Evolutionary conservation across 2,329 filamentous ascomycete species (phyloP).

Genomic region (Colletotrichum caudatum): DNA sequence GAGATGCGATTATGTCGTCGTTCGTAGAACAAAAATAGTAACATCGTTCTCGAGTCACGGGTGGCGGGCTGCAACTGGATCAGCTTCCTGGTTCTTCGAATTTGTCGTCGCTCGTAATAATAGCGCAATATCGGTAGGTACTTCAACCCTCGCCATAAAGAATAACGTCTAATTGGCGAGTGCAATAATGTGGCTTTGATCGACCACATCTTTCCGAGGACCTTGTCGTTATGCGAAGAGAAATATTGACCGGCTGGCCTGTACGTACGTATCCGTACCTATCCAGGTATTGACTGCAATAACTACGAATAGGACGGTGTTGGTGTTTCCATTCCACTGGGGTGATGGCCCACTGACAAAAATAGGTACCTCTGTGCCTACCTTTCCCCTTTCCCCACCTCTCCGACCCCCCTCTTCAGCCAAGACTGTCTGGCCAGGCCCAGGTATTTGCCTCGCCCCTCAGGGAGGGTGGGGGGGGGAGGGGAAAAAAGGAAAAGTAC

Average conservation of each 20-base stretch:
- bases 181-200: not conserved
- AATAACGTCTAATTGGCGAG: not conserved
- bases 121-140: not conserved
- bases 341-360: not conserved
- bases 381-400: not conserved
- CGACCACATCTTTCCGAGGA: not conserved
- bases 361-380: not conserved
- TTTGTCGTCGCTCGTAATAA: conserved; percentile 37
- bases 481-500: not conserved
- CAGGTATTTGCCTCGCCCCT: conserved; percentile 29
- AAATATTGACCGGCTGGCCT: not conserved
- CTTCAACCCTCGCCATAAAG: not conserved
- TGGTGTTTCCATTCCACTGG: not conserved
- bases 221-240: not conserved
- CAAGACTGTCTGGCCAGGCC: conserved; percentile 18
- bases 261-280: not conserved
- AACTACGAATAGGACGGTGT: not conserved
- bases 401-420: not conserved
- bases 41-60: conserved; percentile 4
- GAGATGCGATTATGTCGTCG: not conserved
- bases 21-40: conserved; percentile 20
- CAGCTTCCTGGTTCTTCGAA: conserved; percentile 31
- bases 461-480: too few species aligned
- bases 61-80: conserved; percentile 17
- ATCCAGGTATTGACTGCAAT: too few species aligned